Evolutionary conservation across 176 grass and related monocot genomes (phyloP).

Genomic region (Lolium perenne): DNA sequence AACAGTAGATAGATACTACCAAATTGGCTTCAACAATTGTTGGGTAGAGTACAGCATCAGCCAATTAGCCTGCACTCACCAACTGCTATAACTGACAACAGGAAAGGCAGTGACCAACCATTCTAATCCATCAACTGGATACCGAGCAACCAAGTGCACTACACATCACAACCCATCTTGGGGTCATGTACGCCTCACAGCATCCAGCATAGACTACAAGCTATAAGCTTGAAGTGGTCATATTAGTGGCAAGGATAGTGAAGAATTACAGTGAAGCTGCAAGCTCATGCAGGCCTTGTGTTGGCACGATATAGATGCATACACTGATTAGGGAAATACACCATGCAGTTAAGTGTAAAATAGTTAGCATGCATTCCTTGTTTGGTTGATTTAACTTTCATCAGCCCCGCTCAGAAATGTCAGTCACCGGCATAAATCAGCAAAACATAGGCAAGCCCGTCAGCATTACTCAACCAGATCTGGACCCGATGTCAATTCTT

Average conservation of each 20-base stretch:
- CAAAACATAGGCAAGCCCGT: not conserved
- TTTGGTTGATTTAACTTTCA: constrained; percentile 20
- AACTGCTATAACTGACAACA: not conserved
- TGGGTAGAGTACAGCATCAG: not conserved
- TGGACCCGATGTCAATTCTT: not conserved
- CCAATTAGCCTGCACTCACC: not conserved
- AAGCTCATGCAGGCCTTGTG: not conserved
- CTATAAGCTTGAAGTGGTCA: not conserved
- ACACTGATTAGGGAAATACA: not conserved
- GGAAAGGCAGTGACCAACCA: not conserved
- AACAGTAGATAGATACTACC: not conserved
- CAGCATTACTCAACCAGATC: constrained; percentile 26
- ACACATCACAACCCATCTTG: not conserved
- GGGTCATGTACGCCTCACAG: not conserved
- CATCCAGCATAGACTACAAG: constrained; percentile 11
- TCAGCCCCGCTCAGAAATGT: not conserved
- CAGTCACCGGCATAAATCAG: constrained; percentile 18
- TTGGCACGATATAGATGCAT: constrained; percentile 39
- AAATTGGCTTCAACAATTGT: not conserved
- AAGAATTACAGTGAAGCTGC: not conserved
- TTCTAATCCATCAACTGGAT: not conserved
- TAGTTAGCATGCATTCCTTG: constrained; percentile 30
- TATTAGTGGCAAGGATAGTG: not conserved
- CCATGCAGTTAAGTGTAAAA: constrained; percentile 40
- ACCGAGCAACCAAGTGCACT: constrained; percentile 1